Evolutionary conservation across 2,329 filamentous ascomycete species (phyloP), one percentile per base, ranked within the genome.

Genomic region (Aspergillus quadrilineatus): DNA sequence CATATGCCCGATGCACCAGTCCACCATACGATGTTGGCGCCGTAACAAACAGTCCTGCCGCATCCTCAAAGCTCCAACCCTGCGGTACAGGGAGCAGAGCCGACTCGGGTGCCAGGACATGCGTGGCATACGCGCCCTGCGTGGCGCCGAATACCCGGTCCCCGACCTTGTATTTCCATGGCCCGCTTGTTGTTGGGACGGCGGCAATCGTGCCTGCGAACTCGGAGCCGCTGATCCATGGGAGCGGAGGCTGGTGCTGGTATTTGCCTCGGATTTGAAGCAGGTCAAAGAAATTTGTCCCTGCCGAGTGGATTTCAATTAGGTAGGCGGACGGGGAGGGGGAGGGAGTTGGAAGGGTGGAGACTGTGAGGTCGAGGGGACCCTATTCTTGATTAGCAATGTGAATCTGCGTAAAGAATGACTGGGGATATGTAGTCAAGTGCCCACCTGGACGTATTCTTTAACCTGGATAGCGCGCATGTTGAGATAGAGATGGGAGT

Each of bases 231-330:
- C 90, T 85, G 49, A 93, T 78, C 92, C 92, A 96, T 32, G 92
- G 92, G 48, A 97, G 86, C 0, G 89, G 85, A 0, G 92, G 92
- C 67, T 97, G 92, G 71, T 90, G 83, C 71, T 97, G 93, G 77
- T 97, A 97, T 83, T 95, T 96, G 55, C 93, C 93, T 69, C 91
- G 88, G 69, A 97, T 91, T 71, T 97, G 93, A 53, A 97, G 85
- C 56, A 96, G 89, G 73, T 97, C 93, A 79, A 97, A 97, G 83
- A 97, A 97, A 78, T 97, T 97, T 67, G 90, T 90, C 17, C 91
- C 93, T 0, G 89, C 84, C 46, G 93, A 90, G 75, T 91, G 89
- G 67, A 97, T 89, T 69, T 87, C 84, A 71, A 97, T 89, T 61
- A 95, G 81, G 73, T 97, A 97, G 77, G 96, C 85, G 69, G 89